Conservation (phyloP, 2,329 filamentous ascomycete genomes). For the Colletotrichum sublineola region DNA sequence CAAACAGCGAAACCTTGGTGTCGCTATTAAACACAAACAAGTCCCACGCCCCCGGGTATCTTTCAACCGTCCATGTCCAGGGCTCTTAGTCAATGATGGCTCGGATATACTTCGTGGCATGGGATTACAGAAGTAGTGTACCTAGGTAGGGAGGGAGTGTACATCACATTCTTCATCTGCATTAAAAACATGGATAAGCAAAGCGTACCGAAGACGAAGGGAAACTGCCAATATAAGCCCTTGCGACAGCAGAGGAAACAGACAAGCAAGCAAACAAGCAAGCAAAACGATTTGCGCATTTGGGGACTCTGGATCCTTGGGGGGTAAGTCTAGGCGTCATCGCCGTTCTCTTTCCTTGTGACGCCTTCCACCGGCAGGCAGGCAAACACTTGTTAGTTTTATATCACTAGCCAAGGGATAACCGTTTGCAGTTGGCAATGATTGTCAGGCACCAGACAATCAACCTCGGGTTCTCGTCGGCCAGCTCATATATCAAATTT, state of each 20-base stretch:
- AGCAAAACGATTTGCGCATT: neutral
- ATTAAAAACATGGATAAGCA: too few relatives aligned
- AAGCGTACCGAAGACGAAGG: neutral
- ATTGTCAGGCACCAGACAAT: constrained; percentile 6
- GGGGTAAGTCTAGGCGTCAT: neutral
- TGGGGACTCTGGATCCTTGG: constrained; percentile 9
- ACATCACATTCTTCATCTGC: neutral
- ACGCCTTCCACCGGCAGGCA: neutral
- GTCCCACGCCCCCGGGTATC: neutral
- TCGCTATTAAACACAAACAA: constrained; percentile 14
- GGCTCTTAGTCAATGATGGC: neutral
- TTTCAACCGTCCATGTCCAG: neutral
- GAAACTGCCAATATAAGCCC: constrained; percentile 6
- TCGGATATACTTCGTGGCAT: neutral
- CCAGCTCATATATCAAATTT: neutral
- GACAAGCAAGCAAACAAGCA: neutral
- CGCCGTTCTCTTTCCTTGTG: neutral
- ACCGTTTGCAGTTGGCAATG: neutral
- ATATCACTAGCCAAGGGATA: neutral
- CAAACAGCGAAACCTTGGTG: constrained; percentile 15
- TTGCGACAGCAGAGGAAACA: neutral
- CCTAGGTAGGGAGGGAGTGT: neutral
- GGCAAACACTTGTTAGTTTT: too few relatives aligned
- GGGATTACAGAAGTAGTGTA: neutral
- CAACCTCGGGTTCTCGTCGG: neutral